These are phyloP conservation scores for Cnidoscolus chayamansa DNA, from an alignment of 441 rosid species.

Conservation along the genomic window DNA sequence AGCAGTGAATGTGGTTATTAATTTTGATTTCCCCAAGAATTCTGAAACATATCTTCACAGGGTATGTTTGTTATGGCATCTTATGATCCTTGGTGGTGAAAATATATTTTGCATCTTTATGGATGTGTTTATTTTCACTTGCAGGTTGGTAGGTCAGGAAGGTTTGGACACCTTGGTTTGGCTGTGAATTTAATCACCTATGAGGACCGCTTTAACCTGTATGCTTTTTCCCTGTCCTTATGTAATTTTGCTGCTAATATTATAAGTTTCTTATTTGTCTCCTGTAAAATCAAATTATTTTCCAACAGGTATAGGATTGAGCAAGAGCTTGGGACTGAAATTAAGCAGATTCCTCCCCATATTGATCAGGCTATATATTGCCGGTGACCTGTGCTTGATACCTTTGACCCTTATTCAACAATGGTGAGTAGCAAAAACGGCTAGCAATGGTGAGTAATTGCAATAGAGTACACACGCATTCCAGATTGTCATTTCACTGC, in stretches of 20 bases:
- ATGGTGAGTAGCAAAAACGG: conserved; percentile 20
- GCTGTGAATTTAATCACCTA: conserved; percentile 97
- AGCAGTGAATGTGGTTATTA: conserved; percentile 96
- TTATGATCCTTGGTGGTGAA: neutral
- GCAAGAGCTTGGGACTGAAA: conserved; percentile 98
- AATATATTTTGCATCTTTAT: conserved; percentile 1
- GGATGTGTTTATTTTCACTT: neutral
- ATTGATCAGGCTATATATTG: conserved; percentile 96
- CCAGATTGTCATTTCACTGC: neutral
- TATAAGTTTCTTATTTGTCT: conserved; percentile 14
- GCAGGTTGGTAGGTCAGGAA: conserved; percentile 98
- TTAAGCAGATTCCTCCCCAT: conserved; percentile 98
- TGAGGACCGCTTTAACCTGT: conserved; percentile 98
- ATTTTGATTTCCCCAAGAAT: conserved; percentile 95
- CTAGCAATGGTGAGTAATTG: conserved; percentile 41
- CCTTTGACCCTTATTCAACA: conserved; percentile 15
- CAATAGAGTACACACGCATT: neutral
- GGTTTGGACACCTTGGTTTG: conserved; percentile 98
- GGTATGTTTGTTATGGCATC: conserved; percentile 42
- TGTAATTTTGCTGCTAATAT: neutral
- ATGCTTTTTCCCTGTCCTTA: conserved; percentile 20
- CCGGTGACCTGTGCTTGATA: conserved; percentile 43
- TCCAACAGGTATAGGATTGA: conserved; percentile 89
- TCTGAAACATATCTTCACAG: conserved; percentile 97
- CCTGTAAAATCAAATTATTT: neutral